Conservation (phyloP, 257 asterid genomes). For the Przewalskia tangutica region DNA sequence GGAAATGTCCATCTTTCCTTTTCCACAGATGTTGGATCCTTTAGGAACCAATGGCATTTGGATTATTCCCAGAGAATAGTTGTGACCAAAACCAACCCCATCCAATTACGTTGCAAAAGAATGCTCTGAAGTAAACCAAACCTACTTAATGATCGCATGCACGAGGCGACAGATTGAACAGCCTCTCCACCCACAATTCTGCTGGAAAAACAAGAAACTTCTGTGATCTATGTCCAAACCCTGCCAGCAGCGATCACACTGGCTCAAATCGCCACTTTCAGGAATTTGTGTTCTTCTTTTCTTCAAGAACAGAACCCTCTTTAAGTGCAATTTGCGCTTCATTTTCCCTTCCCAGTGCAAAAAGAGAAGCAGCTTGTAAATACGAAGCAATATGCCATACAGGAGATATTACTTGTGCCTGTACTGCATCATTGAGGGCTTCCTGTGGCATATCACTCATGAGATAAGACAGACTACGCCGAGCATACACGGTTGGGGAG, state of each 20-base stretch:
- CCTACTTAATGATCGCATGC: background rate
- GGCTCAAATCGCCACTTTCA: conserved; percentile 6
- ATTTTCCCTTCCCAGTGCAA: conserved; percentile 61
- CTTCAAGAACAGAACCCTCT: conserved; percentile 76
- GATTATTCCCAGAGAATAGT: conserved; percentile 12
- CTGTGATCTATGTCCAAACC: background rate
- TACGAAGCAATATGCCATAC: conserved; percentile 79
- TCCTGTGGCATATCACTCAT: conserved; percentile 70
- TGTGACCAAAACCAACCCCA: conserved; percentile 14
- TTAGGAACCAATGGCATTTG: conserved; percentile 24
- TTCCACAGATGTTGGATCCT: conserved; percentile 14
- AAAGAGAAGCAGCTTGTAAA: conserved; percentile 82
- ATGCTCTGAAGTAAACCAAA: background rate
- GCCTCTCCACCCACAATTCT: background rate
- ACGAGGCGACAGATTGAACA: background rate
- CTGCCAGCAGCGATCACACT: background rate
- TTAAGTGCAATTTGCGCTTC: conserved; percentile 78
- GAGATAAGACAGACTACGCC: conserved; percentile 51
- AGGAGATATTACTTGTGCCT: conserved; percentile 69
- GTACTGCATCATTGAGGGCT: conserved; percentile 82
- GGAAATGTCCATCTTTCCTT: conserved; percentile 22
- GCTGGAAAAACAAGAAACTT: background rate
- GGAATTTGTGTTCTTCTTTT: conserved; percentile 36
- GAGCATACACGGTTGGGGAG: conserved; percentile 40
- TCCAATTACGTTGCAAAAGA: conserved; percentile 12